Percentiles rank a stretch among this genome's conserved stretches.
Evolutionary conservation across 1,284 basidiomycete species (phyloP).

Genomic region (Cystobasidium pallidum): DNA sequence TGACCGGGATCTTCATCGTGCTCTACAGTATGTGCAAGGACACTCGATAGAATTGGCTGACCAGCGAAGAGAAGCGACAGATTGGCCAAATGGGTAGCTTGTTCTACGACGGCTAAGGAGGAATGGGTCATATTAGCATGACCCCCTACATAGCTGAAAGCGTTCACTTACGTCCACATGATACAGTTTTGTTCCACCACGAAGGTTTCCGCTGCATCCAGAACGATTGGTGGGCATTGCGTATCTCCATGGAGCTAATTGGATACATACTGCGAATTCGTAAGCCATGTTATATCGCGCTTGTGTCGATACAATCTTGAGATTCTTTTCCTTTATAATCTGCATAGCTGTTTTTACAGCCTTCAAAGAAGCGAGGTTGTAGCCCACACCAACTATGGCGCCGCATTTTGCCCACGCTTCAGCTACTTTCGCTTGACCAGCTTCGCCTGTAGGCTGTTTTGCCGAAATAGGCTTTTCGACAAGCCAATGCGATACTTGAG

Average conservation of each 20-base stretch:
- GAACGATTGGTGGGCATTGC: not conserved
- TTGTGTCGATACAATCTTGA: constrained; percentile 74
- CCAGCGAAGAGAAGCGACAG: constrained; percentile 83
- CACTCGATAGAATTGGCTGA: constrained; percentile 81
- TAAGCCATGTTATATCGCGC: constrained; percentile 65
- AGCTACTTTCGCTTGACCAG: constrained; percentile 45
- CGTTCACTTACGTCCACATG: constrained; percentile 57
- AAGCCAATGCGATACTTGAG: constrained; percentile 46
- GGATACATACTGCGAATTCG: constrained; percentile 62
- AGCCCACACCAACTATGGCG: constrained; percentile 53
- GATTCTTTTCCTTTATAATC: constrained; percentile 87
- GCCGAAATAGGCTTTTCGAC: constrained; percentile 55
- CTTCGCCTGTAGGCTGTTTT: constrained; percentile 32
- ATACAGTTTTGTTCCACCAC: constrained; percentile 94
- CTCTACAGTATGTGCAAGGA: constrained; percentile 81
- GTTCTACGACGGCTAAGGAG: constrained; percentile 52
- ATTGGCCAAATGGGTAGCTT: constrained; percentile 54
- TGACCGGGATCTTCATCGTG: constrained; percentile 86
- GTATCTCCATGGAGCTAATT: not conserved
- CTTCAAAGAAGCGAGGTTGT: constrained; percentile 87
- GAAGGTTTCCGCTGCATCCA: constrained; percentile 51
- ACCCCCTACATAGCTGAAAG: not conserved
- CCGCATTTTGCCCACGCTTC: constrained; percentile 40
- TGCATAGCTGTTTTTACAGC: constrained; percentile 96
- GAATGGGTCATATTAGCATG: not conserved